phyloP scores from a whole-genome alignment of 345 rosid genomes.

The Euphorbia pulcherrima region DNA sequence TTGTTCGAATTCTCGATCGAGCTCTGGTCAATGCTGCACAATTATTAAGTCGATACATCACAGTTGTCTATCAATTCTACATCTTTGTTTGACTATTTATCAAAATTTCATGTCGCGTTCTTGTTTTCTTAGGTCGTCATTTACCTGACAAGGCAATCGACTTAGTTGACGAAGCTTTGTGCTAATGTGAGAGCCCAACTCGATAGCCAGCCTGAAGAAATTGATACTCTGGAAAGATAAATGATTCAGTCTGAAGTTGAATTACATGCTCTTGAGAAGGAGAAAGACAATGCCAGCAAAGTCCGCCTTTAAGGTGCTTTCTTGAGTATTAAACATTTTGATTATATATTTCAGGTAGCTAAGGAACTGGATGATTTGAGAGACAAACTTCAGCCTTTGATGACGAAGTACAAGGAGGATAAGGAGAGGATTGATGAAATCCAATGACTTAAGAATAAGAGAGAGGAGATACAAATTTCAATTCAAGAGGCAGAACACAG shows the following conservation, averaged over 20 bases:
- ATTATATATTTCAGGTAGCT: conserved; percentile 42
- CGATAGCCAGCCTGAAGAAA: conserved; percentile 94
- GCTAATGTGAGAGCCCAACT: conserved; percentile 90
- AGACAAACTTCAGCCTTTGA: conserved; percentile 78
- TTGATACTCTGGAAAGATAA: conserved; percentile 79
- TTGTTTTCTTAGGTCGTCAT: conserved; percentile 56
- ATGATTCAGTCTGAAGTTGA: conserved; percentile 84
- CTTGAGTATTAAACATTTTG: not conserved
- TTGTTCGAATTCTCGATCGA: conserved; percentile 77
- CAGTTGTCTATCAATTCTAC: conserved; percentile 37
- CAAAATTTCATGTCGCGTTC: too few species aligned
- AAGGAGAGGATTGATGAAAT: conserved; percentile 87
- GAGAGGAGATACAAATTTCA: conserved; percentile 67
- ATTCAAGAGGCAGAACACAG: conserved; percentile 86
- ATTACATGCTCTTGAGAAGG: conserved; percentile 83
- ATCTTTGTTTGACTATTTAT: not conserved
- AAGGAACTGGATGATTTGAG: conserved; percentile 87
- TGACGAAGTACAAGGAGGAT: conserved; percentile 85
- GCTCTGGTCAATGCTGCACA: conserved; percentile 86
- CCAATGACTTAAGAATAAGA: conserved; percentile 67
- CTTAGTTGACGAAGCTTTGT: conserved; percentile 88
- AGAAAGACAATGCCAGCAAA: conserved; percentile 91
- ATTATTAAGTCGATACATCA: conserved; percentile 75
- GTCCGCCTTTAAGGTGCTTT: conserved; percentile 51
- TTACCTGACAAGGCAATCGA: conserved; percentile 93